Evolutionary conservation across 129 eudicot genomes (phyloP), one percentile per base, ranked within the genome.

Genomic region (Flaveria ramosissima): DNA sequence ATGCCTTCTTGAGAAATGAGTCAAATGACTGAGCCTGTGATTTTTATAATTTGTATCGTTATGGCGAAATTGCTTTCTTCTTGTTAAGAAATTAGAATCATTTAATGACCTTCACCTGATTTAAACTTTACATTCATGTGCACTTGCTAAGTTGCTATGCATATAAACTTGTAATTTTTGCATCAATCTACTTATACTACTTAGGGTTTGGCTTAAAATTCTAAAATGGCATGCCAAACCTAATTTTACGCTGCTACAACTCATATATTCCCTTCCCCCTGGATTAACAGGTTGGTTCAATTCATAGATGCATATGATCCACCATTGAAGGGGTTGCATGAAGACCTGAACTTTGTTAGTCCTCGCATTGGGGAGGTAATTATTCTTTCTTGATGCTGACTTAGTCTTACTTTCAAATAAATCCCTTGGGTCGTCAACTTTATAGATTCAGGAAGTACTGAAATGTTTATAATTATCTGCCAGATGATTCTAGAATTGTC

Each of bases 351-450:
- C 83, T 95, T 95, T 68, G 99, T 95, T 81, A 95, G 99, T 80
- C 99, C 99, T 83, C 90, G 99, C 63, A 92, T 95, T 76, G 99
- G 99, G 79, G 99, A 95, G 99, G 99, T 94, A 46, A 69, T 72
- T 68, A 74, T 12, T 75, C 73, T 74, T 56, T 50, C 66, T 41
- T 70, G 60, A 60, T 59, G 42, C 70, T 75, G 64, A 60, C 39
- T 78, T 64, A 24, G 67, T 78, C 67, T 67, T 68, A 43, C 20
- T 23, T 12, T 68, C 16, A 46, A 74, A 42, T 30, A 32, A 59
- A 59, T 11, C 15, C n/a, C 62, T 57, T 70, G 71, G 68, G 65
- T 41, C 27, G 75, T 45, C 50, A 30, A 51, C 63, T 63, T 81
- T 76, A 17, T 76, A 9, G 32, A 55, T 45, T 69, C 11, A 45